Conservation (phyloP, 2,329 filamentous ascomycete genomes). For the Ascomycota sp. region DNA sequence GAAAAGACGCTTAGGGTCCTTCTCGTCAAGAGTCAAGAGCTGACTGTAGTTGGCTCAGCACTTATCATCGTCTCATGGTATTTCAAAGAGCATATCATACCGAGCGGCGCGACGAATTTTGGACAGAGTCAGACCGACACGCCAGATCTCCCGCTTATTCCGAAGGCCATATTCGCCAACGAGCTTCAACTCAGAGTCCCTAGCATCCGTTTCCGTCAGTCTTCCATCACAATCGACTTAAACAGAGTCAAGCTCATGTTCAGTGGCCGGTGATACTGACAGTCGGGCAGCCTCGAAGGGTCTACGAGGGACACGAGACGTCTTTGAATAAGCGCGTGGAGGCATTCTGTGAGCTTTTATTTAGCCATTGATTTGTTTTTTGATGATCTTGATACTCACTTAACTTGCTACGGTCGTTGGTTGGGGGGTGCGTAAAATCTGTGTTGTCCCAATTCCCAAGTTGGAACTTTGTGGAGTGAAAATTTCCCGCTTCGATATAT, state of each 20-base stretch:
- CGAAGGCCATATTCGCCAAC: conserved; percentile 99
- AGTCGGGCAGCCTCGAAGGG: conserved; percentile 99
- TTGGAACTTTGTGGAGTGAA: conserved; percentile 17
- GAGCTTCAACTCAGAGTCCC: conserved; percentile 98
- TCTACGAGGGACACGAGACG: conserved; percentile 94
- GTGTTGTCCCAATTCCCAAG: conserved; percentile 9
- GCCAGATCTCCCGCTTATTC: conserved; percentile 99
- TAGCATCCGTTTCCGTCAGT: conserved; percentile 46
- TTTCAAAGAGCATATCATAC: conserved; percentile 27
- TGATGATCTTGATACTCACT: conserved; percentile 17
- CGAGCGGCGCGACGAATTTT: conserved; percentile 99
- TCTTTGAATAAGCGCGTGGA: conserved; percentile 76
- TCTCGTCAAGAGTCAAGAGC: conserved; percentile 98
- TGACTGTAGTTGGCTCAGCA: conserved; percentile 42
- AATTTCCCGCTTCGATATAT: conserved; percentile 6
- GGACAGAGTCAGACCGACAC: conserved; percentile 96
- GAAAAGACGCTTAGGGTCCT: conserved; percentile 99
- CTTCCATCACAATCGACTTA: conserved; percentile 66
- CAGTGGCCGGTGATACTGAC: conserved; percentile 97
- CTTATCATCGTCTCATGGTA: not conserved
- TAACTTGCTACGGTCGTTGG: conserved; percentile 18
- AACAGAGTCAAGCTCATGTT: conserved; percentile 93
- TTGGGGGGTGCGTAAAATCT: conserved; percentile 13
- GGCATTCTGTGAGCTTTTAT: conserved; percentile 17
- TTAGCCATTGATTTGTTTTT: conserved; percentile 3